Percentiles rank a stretch among this genome's conserved stretches.
Conservation (phyloP, 2,329 filamentous ascomycete genomes). For the Verticillium klebahnii region DNA sequence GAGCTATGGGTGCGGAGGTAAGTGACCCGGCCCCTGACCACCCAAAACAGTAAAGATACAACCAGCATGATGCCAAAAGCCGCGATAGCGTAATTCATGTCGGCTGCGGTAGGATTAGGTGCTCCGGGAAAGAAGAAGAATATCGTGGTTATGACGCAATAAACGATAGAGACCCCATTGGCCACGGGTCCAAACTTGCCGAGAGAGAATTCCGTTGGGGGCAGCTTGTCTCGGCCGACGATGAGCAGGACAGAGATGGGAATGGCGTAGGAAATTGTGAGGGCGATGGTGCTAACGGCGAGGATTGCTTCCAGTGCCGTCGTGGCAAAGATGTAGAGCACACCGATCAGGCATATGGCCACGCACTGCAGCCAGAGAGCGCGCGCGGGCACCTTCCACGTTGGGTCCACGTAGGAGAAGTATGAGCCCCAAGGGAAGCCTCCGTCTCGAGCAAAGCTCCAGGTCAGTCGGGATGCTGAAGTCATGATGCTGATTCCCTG, state of each 20-base stretch:
- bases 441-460: constrained; percentile 33
- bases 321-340: constrained; percentile 35
- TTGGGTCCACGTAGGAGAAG: constrained; percentile 28
- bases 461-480: constrained; percentile 30
- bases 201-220: constrained; percentile 13
- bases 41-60: constrained; percentile 44
- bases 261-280: constrained; percentile 38
- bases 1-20: constrained; percentile 17
- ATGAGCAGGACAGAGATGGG: constrained; percentile 31
- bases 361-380: constrained; percentile 18
- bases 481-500: constrained; percentile 26
- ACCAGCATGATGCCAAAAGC: constrained; percentile 52
- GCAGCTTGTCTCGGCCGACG: constrained; percentile 23
- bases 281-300: constrained; percentile 34
- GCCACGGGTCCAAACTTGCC: constrained; percentile 29
- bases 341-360: constrained; percentile 23
- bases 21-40: constrained; percentile 37
- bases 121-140: constrained; percentile 50
- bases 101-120: constrained; percentile 38
- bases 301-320: constrained; percentile 36
- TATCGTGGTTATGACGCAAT: constrained; percentile 46
- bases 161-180: constrained; percentile 46
- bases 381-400: constrained; percentile 27
- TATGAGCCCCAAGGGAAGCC: constrained; percentile 27
- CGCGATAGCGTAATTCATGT: constrained; percentile 55